These are phyloP conservation scores for Pseudogymnoascus sp. DNA, from an alignment of 2,329 filamentous ascomycete species.

Conservation along the genomic window DNA sequence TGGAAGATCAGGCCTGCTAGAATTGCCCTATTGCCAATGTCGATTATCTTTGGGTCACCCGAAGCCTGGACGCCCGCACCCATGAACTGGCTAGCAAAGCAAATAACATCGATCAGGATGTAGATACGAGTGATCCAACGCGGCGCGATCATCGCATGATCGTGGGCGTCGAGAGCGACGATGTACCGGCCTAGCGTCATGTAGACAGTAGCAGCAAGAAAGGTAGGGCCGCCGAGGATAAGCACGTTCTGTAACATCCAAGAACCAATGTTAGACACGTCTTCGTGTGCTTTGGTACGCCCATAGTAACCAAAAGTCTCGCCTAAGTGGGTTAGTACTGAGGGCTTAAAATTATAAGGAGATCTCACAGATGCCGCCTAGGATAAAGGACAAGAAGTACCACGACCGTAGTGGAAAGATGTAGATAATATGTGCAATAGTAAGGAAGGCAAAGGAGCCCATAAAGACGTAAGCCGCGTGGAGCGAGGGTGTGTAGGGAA, in stretches of 20 bases:
- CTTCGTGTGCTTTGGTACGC: not conserved
- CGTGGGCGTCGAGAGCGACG: conserved; percentile 30
- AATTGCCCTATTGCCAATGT: conserved; percentile 35
- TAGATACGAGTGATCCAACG: conserved; percentile 43
- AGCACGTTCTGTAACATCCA: conserved; percentile 34
- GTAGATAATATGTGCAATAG: conserved; percentile 12
- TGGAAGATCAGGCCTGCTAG: conserved; percentile 41
- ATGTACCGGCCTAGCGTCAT: conserved; percentile 37
- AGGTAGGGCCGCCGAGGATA: conserved; percentile 34
- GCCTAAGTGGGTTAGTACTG: not conserved
- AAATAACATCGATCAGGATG: conserved; percentile 39
- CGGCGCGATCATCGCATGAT: conserved; percentile 33
- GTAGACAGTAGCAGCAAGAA: conserved; percentile 38
- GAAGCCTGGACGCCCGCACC: conserved; percentile 8
- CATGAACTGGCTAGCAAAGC: conserved; percentile 35
- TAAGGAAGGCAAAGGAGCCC: conserved; percentile 13
- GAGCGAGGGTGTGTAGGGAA: conserved; percentile 12
- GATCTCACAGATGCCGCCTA: not conserved
- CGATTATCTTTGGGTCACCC: not conserved
- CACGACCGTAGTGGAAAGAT: conserved; percentile 13
- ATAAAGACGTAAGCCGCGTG: conserved; percentile 15
- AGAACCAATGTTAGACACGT: conserved; percentile 14
- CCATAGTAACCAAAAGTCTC: conserved; percentile 6
- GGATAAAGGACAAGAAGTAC: not conserved
- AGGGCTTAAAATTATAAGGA: not conserved